phyloP scores from a whole-genome alignment of 2,329 filamentous ascomycete species.

The Epichloe bromicola region DNA sequence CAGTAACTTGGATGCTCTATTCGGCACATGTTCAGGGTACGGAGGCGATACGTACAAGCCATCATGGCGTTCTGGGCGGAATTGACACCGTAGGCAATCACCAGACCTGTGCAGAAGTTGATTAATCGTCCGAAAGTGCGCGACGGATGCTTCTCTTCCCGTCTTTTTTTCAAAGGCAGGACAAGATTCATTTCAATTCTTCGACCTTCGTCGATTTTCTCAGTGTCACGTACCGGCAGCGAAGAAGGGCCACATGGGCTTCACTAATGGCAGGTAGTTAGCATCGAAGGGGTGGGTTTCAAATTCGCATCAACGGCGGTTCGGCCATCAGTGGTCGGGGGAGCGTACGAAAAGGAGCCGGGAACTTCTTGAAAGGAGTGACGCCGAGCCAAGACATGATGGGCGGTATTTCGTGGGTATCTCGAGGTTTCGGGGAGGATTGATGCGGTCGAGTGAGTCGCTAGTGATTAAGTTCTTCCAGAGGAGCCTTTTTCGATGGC shows the following conservation, averaged over 20 bases:
- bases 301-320: conserved; percentile 7
- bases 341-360: conserved; percentile 59
- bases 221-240: conserved; percentile 61
- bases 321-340: conserved; percentile 5
- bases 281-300: conserved; percentile 11
- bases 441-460: neutral
- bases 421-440: conserved; percentile 21
- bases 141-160: neutral
- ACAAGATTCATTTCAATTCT: neutral
- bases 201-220: neutral
- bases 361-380: conserved; percentile 63
- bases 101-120: conserved; percentile 44
- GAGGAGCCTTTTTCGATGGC: conserved; percentile 28
- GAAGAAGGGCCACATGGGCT: conserved; percentile 89
- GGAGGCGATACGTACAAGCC: conserved; percentile 45
- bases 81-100: conserved; percentile 90
- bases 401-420: conserved; percentile 26
- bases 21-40: neutral
- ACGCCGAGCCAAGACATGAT: conserved; percentile 65
- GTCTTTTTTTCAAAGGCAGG: neutral
- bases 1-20: conserved; percentile 9
- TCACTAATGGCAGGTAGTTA: conserved; percentile 42
- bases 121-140: neutral
- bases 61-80: conserved; percentile 64
- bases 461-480: conserved; percentile 16